A percentile compares a stretch with the other conserved stretches of the same genome.
These are phyloP conservation scores for Melanomma pulvis-pyrius DNA, from an alignment of 495 filamentous ascomycete genomes.

Conservation along the genomic window DNA sequence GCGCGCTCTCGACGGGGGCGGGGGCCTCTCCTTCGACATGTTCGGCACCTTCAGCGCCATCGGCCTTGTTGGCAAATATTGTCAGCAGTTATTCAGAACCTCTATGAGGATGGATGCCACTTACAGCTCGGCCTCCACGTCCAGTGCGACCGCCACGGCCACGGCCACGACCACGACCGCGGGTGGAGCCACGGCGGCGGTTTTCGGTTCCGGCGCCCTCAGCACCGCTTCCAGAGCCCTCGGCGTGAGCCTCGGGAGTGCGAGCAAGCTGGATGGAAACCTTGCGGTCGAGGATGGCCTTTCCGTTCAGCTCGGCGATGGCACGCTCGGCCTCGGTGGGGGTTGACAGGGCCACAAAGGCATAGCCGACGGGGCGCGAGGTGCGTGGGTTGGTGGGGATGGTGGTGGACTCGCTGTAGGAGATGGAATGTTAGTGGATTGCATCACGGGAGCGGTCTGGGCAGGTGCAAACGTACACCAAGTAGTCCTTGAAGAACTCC, in stretches of 20 bases:
- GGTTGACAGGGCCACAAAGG: constrained; percentile 96
- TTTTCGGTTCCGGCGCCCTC: constrained; percentile 70
- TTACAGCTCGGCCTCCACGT: constrained; percentile 75
- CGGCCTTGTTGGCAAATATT: constrained; percentile 23
- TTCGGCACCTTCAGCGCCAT: constrained; percentile 40
- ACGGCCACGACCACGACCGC: constrained; percentile 51
- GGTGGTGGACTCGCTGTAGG: constrained; percentile 87
- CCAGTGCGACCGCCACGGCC: constrained; percentile 79
- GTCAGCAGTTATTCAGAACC: background rate
- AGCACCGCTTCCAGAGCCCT: constrained; percentile 58
- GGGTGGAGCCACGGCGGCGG: constrained; percentile 45
- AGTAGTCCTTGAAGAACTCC: constrained; percentile 97
- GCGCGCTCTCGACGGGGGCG: constrained; percentile 48
- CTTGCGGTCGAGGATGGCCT: constrained; percentile 96
- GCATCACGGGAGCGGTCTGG: constrained; percentile 2
- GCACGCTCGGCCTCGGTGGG: constrained; percentile 91
- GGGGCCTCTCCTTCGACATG: constrained; percentile 39
- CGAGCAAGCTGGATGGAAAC: constrained; percentile 97
- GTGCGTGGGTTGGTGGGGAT: constrained; percentile 99
- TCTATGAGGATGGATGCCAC: constrained; percentile 41
- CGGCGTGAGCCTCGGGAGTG: constrained; percentile 86
- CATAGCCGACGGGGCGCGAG: constrained; percentile 95
- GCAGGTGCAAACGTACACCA: constrained; percentile 75
- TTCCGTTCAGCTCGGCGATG: constrained; percentile 90
- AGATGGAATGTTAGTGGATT: constrained; percentile 29